phyloP scores from a whole-genome alignment of 257 asterid species.

The Lantana camara region DNA sequence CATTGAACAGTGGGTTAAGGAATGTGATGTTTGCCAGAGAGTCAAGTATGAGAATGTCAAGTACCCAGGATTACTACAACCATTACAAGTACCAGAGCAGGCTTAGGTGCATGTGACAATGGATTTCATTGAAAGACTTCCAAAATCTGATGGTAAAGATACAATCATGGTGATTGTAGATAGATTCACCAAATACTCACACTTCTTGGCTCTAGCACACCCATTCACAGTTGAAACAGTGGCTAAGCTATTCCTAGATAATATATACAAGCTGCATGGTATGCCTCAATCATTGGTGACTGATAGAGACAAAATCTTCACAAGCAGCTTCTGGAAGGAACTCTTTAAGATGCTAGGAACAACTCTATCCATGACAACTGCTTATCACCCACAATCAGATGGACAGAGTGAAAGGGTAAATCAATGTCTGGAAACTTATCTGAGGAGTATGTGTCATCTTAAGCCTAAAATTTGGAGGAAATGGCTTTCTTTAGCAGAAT shows the following conservation, averaged over 20 bases:
- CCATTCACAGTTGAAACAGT: background rate
- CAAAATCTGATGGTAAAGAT: background rate
- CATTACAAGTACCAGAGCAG: background rate
- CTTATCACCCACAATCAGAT: background rate
- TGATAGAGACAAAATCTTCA: background rate
- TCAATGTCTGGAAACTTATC: background rate
- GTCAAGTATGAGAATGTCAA: no score
- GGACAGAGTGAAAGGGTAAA: no score
- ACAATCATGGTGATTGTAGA: background rate
- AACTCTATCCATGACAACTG: background rate
- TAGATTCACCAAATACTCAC: no score
- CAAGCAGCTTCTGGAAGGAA: background rate
- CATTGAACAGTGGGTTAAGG: no score
- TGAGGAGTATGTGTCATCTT: background rate
- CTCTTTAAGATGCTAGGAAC: no score
- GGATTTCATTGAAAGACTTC: background rate
- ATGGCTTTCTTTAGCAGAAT: background rate
- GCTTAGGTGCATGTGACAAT: background rate
- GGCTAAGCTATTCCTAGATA: background rate
- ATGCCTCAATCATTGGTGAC: background rate
- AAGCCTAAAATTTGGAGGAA: background rate
- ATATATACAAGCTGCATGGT: background rate
- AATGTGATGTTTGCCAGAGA: no score
- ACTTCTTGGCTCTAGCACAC: background rate
- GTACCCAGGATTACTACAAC: background rate